Evolutionary conservation across 441 rosid genomes (phyloP), one percentile per base, ranked within the genome.

Genomic region (Populus hybrid): DNA sequence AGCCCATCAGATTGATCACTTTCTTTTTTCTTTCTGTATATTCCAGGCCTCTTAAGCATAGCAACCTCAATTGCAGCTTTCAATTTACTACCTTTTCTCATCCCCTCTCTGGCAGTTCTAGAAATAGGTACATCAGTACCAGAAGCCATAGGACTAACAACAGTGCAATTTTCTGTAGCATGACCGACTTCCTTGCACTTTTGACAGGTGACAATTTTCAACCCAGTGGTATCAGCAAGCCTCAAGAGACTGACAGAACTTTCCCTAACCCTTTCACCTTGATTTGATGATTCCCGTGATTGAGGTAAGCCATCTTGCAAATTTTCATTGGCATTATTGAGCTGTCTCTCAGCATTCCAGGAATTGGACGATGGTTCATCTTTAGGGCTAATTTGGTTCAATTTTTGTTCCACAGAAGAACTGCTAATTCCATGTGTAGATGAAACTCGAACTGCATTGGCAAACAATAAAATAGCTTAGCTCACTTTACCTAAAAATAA

Each of bases 21-120:
- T 81, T 75, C 90, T 79, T 84, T 84, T 73, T 84, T 92, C 88
- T 85, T 94, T 81, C 91, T 83, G 83, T 86, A 89, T 73, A 85
- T 81, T 81, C 89, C 93, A 68, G 95, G 94, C 87, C 84, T 89
- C 85, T 90, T 91, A 66, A 88, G 91, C 73, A 91, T 90, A 74
- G 97, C 92, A 67, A 93, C 94, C 79, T 92, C 91, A 80, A 97
- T 88, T 26, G 97, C 93, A 82, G 95, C 91, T 84, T 91, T 91
- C 82, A 90, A 82, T 82, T 90, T 90, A 77, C 83, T 89, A 74
- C 88, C 89, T 81, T 84, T 87, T 76, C 79, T 77, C 74, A 74
- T 80, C 42, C 89, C 94, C 80, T 85, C 94, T 82, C 82, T 85
- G 32, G 80, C 78, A 80, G 70, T 81, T 89, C 84, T 91, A 61